Base-by-base conservation (phyloP, 2,329 filamentous ascomycete species). In the Annulohypoxylon truncatum region DNA sequence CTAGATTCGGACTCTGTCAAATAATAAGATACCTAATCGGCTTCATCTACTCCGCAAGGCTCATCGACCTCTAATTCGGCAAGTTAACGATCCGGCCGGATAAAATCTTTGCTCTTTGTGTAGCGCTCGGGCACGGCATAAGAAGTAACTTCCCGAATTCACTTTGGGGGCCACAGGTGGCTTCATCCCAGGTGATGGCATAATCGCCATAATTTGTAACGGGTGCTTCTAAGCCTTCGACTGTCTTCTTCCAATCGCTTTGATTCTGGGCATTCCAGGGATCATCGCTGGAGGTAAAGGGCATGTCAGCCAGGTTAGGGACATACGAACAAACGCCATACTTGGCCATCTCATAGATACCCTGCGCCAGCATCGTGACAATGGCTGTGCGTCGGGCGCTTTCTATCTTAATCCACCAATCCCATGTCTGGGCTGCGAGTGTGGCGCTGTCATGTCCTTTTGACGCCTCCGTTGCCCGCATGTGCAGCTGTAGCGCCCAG, bases 311-410 rank as follows among this genome's bases (percentile, higher is more conserved):
- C 24, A 64, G 18, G 18, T 48, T 74, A 0, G 72, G 69, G 3
- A 72, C 71, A 44, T 72, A 74, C 12, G 72, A 72, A 53, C 72
- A 74, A 12, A 73, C 71, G 10, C 72, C 72, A 8, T 72, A 60
- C 31, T 71, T 74, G 31, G 70, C 67, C 53, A 73, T 57, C 44
- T 72, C 61, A 18, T 54, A 64, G 38, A 59, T 50, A 6, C 61
- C 54, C 40, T 59, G 61, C 1, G 47, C 40, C 48, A 64, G 22
- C 24, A 64, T 15, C 0, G 54, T 47, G 24, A 42, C 33, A 15
- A 64, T 40, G 7, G 54, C 42, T 12, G 61, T 64, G 12, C 61
- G 48, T 7, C 61, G 54, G 18, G 54, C 54, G 22, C 61, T 64
- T 50, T 64, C 61, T 7, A 64, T 31, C 40, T 18, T 59, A 12